phyloP scores from a whole-genome alignment of 1,139 yeast species.

The Saccharomyces hybrid region DNA sequence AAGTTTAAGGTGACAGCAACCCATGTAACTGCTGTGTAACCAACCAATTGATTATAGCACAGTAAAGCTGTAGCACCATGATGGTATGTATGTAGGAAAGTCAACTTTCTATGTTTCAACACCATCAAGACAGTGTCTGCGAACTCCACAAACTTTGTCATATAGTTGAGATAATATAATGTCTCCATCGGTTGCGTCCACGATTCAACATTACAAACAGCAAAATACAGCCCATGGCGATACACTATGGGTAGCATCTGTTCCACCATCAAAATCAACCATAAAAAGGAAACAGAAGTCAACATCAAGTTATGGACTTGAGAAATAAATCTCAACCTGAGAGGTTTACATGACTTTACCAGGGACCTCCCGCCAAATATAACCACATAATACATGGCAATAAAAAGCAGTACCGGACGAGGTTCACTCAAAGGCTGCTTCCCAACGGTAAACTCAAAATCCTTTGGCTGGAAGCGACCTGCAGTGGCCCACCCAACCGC shows the following conservation, averaged over 20 bases:
- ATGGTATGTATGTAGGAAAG: conserved; percentile 75
- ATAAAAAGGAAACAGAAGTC: conserved; percentile 52
- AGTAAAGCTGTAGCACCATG: conserved; percentile 81
- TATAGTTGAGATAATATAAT: conserved; percentile 65
- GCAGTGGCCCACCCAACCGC: conserved; percentile 39
- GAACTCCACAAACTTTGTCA: conserved; percentile 65
- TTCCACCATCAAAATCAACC: conserved; percentile 58
- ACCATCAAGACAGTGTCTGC: conserved; percentile 73
- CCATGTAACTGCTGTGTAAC: conserved; percentile 73
- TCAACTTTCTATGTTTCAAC: conserved; percentile 64
- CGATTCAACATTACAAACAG: conserved; percentile 59
- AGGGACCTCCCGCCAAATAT: conserved; percentile 65
- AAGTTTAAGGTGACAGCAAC: conserved; percentile 68
- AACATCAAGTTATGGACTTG: conserved; percentile 64
- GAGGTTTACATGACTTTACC: conserved; percentile 45
- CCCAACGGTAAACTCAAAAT: conserved; percentile 53
- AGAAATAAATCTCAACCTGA: conserved; percentile 57
- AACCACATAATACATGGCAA: conserved; percentile 52
- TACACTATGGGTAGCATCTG: conserved; percentile 63
- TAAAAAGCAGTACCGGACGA: conserved; percentile 50
- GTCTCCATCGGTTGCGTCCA: conserved; percentile 68
- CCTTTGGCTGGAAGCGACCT: conserved; percentile 52
- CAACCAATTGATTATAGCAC: conserved; percentile 73
- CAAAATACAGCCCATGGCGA: conserved; percentile 55
- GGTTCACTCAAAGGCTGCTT: conserved; percentile 58